phyloP scores from a whole-genome alignment of 2,329 filamentous ascomycete genomes.

The Purpureocillium lavendulum region DNA sequence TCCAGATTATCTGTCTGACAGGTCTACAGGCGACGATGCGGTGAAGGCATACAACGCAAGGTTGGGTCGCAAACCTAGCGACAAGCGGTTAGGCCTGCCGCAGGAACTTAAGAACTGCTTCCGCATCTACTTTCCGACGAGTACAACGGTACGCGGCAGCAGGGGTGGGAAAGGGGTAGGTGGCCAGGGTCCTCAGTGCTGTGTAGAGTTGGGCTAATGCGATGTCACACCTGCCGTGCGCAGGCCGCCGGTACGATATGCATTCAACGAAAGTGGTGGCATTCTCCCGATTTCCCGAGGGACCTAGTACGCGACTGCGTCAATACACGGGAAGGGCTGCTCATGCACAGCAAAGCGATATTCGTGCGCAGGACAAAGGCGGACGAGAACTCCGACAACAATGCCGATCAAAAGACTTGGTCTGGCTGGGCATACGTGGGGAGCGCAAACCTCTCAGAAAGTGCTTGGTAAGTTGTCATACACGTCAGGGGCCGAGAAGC shows the following conservation, averaged over 20 bases:
- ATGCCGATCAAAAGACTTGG: slow-evolving; percentile 5
- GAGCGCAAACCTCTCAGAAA: slow-evolving; percentile 86
- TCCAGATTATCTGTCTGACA: too few relatives aligned
- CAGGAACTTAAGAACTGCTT: slow-evolving; percentile 39
- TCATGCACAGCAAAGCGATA: slow-evolving; percentile 83
- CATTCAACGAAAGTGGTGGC: slow-evolving; percentile 65
- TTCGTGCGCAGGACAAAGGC: slow-evolving; percentile 30
- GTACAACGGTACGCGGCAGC: slow-evolving; percentile 57
- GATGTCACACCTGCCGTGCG: slow-evolving; percentile 12
- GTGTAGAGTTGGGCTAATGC: slow-evolving; percentile 9
- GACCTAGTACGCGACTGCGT: slow-evolving; percentile 66
- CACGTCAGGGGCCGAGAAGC: too few relatives aligned
- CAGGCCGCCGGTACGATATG: slow-evolving; percentile 77
- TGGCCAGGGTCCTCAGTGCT: not conserved
- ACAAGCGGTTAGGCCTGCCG: slow-evolving; percentile 13
- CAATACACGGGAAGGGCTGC: slow-evolving; percentile 59
- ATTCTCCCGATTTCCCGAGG: slow-evolving; percentile 59
- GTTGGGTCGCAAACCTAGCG: slow-evolving; percentile 15
- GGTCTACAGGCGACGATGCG: slow-evolving; percentile 26
- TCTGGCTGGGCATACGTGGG: slow-evolving; percentile 76
- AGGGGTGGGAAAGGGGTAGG: slow-evolving; percentile 50
- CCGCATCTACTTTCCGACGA: slow-evolving; percentile 74
- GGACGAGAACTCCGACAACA: slow-evolving; percentile 1
- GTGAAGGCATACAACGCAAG: slow-evolving; percentile 36
- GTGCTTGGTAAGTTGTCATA: slow-evolving; percentile 65